Percentiles rank a stretch among this genome's conserved stretches.
Conservation (phyloP, 2,329 filamentous ascomycete genomes). For the Hypoxylon sp. region DNA sequence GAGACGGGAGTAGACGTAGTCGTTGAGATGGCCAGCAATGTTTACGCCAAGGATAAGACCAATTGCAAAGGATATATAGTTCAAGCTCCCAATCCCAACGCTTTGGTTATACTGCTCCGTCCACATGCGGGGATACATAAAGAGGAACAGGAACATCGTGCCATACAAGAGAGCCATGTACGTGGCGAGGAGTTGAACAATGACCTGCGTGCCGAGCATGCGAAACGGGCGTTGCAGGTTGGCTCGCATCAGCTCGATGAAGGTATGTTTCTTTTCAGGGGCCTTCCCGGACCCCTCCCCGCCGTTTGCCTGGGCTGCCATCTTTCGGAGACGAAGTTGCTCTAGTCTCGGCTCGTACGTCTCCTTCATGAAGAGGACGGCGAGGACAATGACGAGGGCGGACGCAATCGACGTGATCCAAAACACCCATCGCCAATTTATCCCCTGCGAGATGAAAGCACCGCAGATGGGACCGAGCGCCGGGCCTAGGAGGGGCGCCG, state of each 20-base stretch:
- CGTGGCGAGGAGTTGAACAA: conserved; percentile 60
- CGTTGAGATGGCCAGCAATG: conserved; percentile 48
- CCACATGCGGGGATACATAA: conserved; percentile 54
- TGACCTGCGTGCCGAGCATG: conserved; percentile 60
- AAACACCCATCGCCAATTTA: conserved; percentile 79
- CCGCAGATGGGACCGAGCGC: conserved; percentile 76
- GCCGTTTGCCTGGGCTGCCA: neutral
- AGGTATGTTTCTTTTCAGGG: conserved; percentile 6
- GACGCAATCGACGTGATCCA: conserved; percentile 72
- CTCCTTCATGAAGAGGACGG: conserved; percentile 72
- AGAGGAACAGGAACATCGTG: conserved; percentile 62
- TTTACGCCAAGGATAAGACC: conserved; percentile 56
- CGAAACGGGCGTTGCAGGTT: conserved; percentile 53
- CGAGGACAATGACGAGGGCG: conserved; percentile 68
- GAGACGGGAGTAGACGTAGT: conserved; percentile 55
- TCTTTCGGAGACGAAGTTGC: neutral
- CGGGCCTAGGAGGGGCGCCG: conserved; percentile 75
- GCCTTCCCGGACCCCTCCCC: neutral
- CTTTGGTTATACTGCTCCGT: conserved; percentile 58
- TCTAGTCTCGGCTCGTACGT: conserved; percentile 72
- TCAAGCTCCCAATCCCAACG: conserved; percentile 59
- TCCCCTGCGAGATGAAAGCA: conserved; percentile 74
- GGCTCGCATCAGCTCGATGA: conserved; percentile 13
- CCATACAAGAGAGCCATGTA: conserved; percentile 62
- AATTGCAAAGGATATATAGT: conserved; percentile 62